Conservation (phyloP, 768 basidiomycete genomes). For the Rhodosporidiobolus odoratus region DNA sequence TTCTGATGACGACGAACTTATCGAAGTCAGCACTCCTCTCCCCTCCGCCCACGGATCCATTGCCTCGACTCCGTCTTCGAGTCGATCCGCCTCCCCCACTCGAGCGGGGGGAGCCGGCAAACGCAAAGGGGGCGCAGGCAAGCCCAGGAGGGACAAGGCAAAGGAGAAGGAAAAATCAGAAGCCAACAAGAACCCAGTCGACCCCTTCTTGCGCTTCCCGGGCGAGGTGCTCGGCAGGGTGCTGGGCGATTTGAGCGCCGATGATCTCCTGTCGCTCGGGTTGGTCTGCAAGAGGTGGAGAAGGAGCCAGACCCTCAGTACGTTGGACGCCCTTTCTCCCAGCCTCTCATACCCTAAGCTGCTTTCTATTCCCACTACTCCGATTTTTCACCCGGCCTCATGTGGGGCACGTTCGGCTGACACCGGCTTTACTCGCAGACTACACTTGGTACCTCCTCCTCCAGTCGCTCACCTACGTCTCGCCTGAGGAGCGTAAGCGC, state of each 20-base stretch:
- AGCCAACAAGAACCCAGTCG: constrained; percentile 27
- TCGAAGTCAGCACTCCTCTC: constrained; percentile 31
- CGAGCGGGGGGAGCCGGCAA: constrained; percentile 4
- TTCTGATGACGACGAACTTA: constrained; percentile 16
- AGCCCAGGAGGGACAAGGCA: constrained; percentile 38
- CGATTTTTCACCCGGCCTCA: background rate
- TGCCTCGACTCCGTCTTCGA: constrained; percentile 18
- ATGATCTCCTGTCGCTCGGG: constrained; percentile 29
- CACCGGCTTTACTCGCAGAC: constrained; percentile 22
- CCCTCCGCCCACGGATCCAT: constrained; percentile 7
- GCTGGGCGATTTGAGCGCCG: constrained; percentile 34
- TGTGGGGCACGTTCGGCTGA: background rate
- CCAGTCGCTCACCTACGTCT: constrained; percentile 32
- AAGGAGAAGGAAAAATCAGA: constrained; percentile 36
- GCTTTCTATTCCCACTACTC: background rate
- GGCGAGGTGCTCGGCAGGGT: constrained; percentile 38
- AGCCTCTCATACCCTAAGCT: background rate
- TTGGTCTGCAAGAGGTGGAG: constrained; percentile 41
- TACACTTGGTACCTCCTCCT: constrained; percentile 40
- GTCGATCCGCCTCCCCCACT: constrained; percentile 38
- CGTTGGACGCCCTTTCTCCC: constrained; percentile 10
- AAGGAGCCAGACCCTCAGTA: constrained; percentile 41
- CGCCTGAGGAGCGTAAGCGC: constrained; percentile 18
- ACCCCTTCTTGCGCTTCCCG: constrained; percentile 41
- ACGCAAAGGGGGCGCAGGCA: constrained; percentile 31